Base-by-base conservation (phyloP, 371 early-diverging fungal species). In the Rhizopus microsporus region DNA sequence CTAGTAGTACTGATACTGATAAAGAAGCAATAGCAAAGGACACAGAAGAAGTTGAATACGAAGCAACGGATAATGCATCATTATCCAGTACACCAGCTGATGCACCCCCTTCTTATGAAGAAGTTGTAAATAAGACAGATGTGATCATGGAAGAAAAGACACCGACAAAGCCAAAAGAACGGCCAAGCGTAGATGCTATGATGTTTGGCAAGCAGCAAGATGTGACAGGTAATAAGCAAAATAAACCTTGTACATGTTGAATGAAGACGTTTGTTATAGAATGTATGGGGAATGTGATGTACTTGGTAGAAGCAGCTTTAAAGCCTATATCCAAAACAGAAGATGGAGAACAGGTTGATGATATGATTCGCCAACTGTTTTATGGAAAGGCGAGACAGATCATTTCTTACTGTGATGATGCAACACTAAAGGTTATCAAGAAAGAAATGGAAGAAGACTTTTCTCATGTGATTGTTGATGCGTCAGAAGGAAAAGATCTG, bases 201-300 rank as follows among this genome's bases (percentile, higher is more conserved):
- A 69, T 77, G 64, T 77, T 86, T 71, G 88, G 88, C 10, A 78
- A 68, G 31, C 88, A 88, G 51, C 88, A 88, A 63, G 88, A 88
- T 74, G 82, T 88, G 2, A 80, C 80, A 30, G 77, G 77, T 74
- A 65, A 42, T 23, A 32, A 13, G 15, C 16, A 1, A 29, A 33
- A n/a, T 4, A 13, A 29, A 5, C 13, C 2, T 32, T 32, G 5
- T 34, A 32, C 5, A 42, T 16, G 31, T 32, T 43, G 31, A 46
- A 29, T 29, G 16, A 51, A n/a, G 33, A 16, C n/a, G 4, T 9
- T 13, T 5, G 2, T 23, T 17, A 10, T 59, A 72, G 90, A 90
- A 66, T 87, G 86, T 55, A 88, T 90, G 90, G 85, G 87, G 23
- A 85, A 85, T 44, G 78, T 88, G 38, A 77, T 86, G 75, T 84